Base-by-base conservation (phyloP, 164 flowering plant genomes). In the Vitis cinerea region DNA sequence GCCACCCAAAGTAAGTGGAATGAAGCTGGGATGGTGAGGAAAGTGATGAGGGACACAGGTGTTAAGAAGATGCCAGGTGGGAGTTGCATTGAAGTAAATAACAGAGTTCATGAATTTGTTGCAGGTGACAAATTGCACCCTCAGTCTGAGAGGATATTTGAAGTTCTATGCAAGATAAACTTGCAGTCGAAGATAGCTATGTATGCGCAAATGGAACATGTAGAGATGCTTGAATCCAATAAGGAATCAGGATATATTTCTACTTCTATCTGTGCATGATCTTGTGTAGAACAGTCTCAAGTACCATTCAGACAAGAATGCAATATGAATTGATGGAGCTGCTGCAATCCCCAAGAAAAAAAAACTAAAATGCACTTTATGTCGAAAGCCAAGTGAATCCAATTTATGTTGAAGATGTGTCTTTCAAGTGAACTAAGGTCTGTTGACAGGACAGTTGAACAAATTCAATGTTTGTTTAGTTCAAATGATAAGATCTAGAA, bases 41-140 rank as follows among this genome's bases (percentile, higher is more conserved):
- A 83, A 71, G 27, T 60, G 65, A 86, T 90, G 96, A 83, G 81
- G 64, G 85, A 80, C 54, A 71, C 71, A 2, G 83, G 87, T 56
- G 84, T 84, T 13, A 81, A 74, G 73, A 88, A 87, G 78, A 68
- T 70, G 65, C 75, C 87, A 5, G 91, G 90, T 8, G 81, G 78
- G 54, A 88, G 91, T 80, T 83, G 72, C 53, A 83, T 86, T 55
- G 87, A 88, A 69, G 74, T 88, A 66, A 80, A 77, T 63, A 74
- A 72, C 63, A 65, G 58, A 53, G 83, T 81, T 58, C 78, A 84
- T 71, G 85, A 84, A 55, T 90, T 90, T 50, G 63, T 59, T 61
- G 78, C 82, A 0, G 91, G 84, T 47, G 87, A 84, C 51, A 65
- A 19, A n/a, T 86, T 88, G 10, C 81, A 85, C 68, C 82, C 79